Percentiles rank a stretch among this genome's conserved stretches.
Evolutionary conservation across 495 filamentous ascomycete species (phyloP).

Genomic region (Penicillium longicatenatum): DNA sequence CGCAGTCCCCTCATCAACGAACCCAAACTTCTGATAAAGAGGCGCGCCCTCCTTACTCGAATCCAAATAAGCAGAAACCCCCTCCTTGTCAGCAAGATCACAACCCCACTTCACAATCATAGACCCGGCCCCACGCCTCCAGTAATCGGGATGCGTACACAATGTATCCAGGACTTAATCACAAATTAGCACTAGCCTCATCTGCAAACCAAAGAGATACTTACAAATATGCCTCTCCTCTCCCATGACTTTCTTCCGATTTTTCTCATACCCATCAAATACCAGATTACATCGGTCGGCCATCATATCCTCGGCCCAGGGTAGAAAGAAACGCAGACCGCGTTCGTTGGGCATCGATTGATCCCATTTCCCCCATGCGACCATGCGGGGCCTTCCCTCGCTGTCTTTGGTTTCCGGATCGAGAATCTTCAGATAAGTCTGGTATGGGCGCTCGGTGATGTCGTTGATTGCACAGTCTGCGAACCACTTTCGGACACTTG

Average conservation of each 20-base stretch:
- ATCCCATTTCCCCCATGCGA: slow-evolving; percentile 34
- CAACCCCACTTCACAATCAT: slow-evolving; percentile 54
- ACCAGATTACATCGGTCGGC: slow-evolving; percentile 17
- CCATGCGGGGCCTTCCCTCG: slow-evolving; percentile 19
- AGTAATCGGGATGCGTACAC: slow-evolving; percentile 50
- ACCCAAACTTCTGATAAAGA: slow-evolving; percentile 33
- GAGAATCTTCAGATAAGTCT: slow-evolving; percentile 30
- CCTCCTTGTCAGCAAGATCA: slow-evolving; percentile 37
- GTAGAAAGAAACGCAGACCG: slow-evolving; percentile 21
- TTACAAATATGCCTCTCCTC: slow-evolving; percentile 29
- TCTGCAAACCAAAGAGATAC: not conserved
- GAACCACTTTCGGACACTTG: slow-evolving; percentile 26
- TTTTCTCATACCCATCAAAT: slow-evolving; percentile 15
- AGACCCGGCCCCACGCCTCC: slow-evolving; percentile 49
- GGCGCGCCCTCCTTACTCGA: slow-evolving; percentile 29
- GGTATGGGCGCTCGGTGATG: slow-evolving; percentile 19
- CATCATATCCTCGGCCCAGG: slow-evolving; percentile 26
- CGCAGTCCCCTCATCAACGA: slow-evolving; percentile 29
- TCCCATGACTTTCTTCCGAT: slow-evolving; percentile 25
- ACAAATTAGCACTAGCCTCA: not conserved
- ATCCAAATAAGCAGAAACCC: slow-evolving; percentile 32
- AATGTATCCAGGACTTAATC: slow-evolving; percentile 48
- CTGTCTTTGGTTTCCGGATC: slow-evolving; percentile 18
- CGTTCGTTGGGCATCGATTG: slow-evolving; percentile 22
- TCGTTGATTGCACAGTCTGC: slow-evolving; percentile 16